These are phyloP conservation scores for Globisporangium cylindrosporum DNA, from an alignment of 352 stramenopile genomes.

Conservation along the genomic window DNA sequence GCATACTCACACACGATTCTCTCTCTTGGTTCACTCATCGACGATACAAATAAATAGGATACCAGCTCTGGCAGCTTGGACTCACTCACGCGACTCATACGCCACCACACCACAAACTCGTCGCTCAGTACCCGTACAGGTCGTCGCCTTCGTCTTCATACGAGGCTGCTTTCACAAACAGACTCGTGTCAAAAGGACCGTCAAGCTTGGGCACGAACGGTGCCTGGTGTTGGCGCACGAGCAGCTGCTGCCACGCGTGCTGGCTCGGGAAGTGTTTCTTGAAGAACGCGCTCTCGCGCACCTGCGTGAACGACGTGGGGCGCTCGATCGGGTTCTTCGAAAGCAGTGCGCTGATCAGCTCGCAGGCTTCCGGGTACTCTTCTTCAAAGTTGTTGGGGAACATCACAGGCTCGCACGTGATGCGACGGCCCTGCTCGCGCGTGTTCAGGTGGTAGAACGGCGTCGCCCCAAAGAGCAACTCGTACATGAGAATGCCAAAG, in stretches of 20 bases:
- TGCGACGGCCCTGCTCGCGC: slow-evolving; percentile 68
- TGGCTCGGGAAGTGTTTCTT: slow-evolving; percentile 37
- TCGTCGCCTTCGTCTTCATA: slow-evolving; percentile 39
- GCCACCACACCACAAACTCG: not conserved
- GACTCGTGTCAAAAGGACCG: slow-evolving; percentile 58
- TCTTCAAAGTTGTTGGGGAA: slow-evolving; percentile 59
- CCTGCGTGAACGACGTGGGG: slow-evolving; percentile 36
- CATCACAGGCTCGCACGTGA: slow-evolving; percentile 46
- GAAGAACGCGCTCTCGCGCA: slow-evolving; percentile 51
- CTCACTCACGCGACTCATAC: not conserved
- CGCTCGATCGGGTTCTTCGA: slow-evolving; percentile 47
- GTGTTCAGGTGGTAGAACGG: slow-evolving; percentile 88
- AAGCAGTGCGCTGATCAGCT: slow-evolving; percentile 45
- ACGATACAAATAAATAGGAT: slow-evolving; percentile 9
- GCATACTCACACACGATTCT: not conserved
- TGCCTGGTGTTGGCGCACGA: slow-evolving; percentile 29
- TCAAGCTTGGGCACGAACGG: slow-evolving; percentile 64
- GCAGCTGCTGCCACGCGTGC: slow-evolving; percentile 46
- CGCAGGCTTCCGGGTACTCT: slow-evolving; percentile 31
- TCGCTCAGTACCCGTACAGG: slow-evolving; percentile 33
- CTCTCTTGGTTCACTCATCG: not conserved
- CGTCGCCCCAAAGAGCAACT: slow-evolving; percentile 53
- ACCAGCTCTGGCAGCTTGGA: not conserved
- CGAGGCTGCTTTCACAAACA: slow-evolving; percentile 52
- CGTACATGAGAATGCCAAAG: slow-evolving; percentile 77